phyloP scores from a whole-genome alignment of 352 stramenopile genomes.

The Pythium catenulatum region DNA sequence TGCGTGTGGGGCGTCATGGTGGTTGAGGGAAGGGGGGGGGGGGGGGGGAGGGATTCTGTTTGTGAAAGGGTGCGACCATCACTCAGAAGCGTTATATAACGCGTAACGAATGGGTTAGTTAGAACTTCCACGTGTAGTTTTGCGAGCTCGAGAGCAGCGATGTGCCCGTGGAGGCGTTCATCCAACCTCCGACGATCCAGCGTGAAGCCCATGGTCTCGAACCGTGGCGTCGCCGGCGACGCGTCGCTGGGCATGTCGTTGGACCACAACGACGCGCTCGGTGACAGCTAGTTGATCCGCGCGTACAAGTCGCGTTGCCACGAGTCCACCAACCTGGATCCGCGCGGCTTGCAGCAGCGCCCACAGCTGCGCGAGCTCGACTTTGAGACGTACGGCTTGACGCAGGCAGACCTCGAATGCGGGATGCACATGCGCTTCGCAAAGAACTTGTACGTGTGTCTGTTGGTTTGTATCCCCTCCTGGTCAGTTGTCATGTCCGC shows the following conservation, averaged over 20 bases:
- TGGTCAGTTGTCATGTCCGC: neutral
- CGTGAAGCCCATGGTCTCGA: constrained; percentile 80
- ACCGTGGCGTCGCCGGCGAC: constrained; percentile 60
- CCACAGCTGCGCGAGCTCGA: constrained; percentile 90
- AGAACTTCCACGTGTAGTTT: constrained; percentile 94
- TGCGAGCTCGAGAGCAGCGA: constrained; percentile 88
- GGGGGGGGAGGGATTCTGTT: no score
- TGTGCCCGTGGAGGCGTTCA: constrained; percentile 89
- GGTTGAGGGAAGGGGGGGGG: no score
- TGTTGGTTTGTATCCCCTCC: neutral
- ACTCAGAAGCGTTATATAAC: no score
- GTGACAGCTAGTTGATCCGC: constrained; percentile 97
- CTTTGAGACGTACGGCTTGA: constrained; percentile 96
- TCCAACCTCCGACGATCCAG: constrained; percentile 88
- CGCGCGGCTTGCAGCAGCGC: constrained; percentile 94
- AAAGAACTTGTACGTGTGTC: constrained; percentile 88
- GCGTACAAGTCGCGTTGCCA: constrained; percentile 98
- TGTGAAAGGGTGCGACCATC: no score
- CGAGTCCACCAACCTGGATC: constrained; percentile 97
- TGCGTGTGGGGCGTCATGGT: no score
- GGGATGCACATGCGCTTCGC: constrained; percentile 91
- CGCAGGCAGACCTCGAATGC: constrained; percentile 92
- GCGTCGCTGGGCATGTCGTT: constrained; percentile 53
- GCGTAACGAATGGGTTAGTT: no score
- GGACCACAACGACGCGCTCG: constrained; percentile 91